Evolutionary conservation across 2,329 filamentous ascomycete species (phyloP), one percentile per base, ranked within the genome.

Genomic region (Arthrobotrys sphaeroides): DNA sequence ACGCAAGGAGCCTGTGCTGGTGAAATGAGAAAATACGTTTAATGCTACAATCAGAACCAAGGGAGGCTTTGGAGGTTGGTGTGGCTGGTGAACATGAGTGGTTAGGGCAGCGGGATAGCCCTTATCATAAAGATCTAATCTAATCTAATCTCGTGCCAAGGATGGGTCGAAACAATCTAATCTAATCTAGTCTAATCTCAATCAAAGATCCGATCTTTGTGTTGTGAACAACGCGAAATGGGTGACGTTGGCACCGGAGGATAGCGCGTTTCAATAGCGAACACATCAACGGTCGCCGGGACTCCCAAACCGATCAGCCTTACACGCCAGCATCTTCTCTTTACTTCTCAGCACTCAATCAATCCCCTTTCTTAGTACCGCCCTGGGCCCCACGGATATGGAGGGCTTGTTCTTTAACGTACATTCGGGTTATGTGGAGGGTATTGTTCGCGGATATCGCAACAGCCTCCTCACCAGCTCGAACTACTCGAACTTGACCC

Each of bases 381-480:
- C 26, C 4, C 43, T 10, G 22, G 16, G 28, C 12, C 5, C 40
- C 13, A 18, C n/a, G 16, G 33, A 20, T 77, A 97, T 96, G 93
- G 93, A 97, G 86, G 93, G 93, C 73, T 89, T 97, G 49, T 90
- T 93, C 81, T 97, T 95, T 85, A 97, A 97, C 85, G 91, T 94
- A 78, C 93, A 96, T 84, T 94, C 92, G 84, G 94, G 94, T 84
- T 98, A 96, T 84, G 90, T 98, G 82, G 95, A 99, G 85, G 95
- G 95, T 83, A 94, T 99, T 83, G 93, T 98, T 81, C 92, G 95
- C 81, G 95, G 95, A 78, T 99, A 98, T 85, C 91, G 94, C 82
- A 99, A 98, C 84, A 88, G 90, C 81, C 90, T 99, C 78, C 88
- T 99, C 82, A 98, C 91, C 67, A 85, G 90, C 83, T 87, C 92